These are phyloP conservation scores for Berkeleyomyces basicola DNA, from an alignment of 2,329 filamentous ascomycete genomes.

Conservation along the genomic window DNA sequence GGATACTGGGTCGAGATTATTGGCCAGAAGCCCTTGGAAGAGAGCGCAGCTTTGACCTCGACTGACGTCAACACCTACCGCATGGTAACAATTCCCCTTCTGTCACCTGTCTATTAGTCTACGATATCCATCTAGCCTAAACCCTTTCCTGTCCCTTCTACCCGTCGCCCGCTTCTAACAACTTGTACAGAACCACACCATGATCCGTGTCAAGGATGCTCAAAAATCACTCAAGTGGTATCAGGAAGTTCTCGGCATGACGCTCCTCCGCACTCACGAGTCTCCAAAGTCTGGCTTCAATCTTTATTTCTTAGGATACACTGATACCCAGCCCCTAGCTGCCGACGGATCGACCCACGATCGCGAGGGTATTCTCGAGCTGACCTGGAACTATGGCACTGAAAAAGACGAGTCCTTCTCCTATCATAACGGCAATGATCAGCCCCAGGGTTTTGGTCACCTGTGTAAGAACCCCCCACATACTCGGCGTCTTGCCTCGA, in stretches of 20 bases:
- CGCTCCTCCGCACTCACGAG: conserved; percentile 55
- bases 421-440: conserved; percentile 83
- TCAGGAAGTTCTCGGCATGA: conserved; percentile 80
- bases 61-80: conserved; percentile 65
- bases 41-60: conserved; percentile 52
- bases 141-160: too few relatives aligned
- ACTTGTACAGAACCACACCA: conserved; percentile 56
- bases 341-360: conserved; percentile 40
- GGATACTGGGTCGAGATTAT: conserved; percentile 78
- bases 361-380: conserved; percentile 71
- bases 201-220: conserved; percentile 81
- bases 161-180: background rate
- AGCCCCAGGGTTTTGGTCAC: conserved; percentile 89
- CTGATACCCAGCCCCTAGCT: conserved; percentile 35
- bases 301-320: conserved; percentile 83
- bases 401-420: conserved; percentile 72
- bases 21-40: conserved; percentile 51
- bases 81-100: conserved; percentile 28
- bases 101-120: conserved; percentile 5
- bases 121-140: background rate
- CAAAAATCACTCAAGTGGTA: conserved; percentile 64
- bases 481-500: conserved; percentile 14
- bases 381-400: conserved; percentile 73
- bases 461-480: conserved; percentile 44
- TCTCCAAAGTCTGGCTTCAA: conserved; percentile 60